A percentile compares a stretch with the other conserved stretches of the same genome.
Evolutionary conservation across 257 asterid genomes (phyloP).

Genomic region (Primulina huaijiensis): DNA sequence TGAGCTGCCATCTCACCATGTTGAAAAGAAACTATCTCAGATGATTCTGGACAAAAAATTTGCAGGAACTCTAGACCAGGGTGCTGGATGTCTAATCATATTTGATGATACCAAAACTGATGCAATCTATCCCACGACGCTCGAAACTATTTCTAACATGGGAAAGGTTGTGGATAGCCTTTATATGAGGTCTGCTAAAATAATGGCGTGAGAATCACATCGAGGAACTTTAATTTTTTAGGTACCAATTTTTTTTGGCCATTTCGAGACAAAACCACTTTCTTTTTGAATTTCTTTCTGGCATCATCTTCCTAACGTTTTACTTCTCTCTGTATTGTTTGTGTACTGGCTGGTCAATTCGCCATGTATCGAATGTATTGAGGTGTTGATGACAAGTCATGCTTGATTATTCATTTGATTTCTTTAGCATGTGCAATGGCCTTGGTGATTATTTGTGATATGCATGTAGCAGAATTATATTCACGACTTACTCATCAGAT

Average conservation of each 20-base stretch:
- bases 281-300: not conserved
- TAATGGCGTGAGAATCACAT: conserved; percentile 47
- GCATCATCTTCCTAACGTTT: not conserved
- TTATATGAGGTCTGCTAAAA: conserved; percentile 57
- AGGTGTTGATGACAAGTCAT: not conserved
- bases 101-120: conserved; percentile 62
- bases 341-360: not conserved
- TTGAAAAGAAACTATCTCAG: conserved; percentile 58
- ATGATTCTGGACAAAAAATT: conserved; percentile 66
- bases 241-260: conserved; percentile 15
- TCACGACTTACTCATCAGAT: no score
- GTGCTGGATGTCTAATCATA: conserved; percentile 60
- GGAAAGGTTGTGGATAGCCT: conserved; percentile 68
- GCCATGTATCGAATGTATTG: not conserved
- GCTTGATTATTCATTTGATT: no score
- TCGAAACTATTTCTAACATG: conserved; percentile 59
- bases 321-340: not conserved
- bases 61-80: conserved; percentile 67
- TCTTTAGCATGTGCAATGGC: not conserved
- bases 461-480: no score
- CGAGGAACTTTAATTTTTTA: conserved; percentile 2
- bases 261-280: not conserved
- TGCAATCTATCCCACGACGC: conserved; percentile 51
- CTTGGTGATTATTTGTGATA: no score
- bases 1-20: conserved; percentile 52